These are phyloP conservation scores for Colletotrichum viniferum DNA, from an alignment of 2,329 filamentous ascomycete species.

Conservation along the genomic window DNA sequence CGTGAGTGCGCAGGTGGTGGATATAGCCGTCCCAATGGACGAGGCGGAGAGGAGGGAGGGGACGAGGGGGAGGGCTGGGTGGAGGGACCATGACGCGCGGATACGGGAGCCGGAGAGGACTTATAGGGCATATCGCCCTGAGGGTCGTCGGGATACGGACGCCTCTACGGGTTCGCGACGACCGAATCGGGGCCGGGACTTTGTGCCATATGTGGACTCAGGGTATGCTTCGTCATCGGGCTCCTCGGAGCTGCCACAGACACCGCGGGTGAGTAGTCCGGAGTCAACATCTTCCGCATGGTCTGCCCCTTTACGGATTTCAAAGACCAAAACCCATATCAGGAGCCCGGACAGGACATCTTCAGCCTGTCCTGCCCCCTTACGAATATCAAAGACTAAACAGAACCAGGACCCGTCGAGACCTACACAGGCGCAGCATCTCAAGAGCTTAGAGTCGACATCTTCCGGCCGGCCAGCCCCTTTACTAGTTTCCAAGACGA, in stretches of 20 bases:
- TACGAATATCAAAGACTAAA: not conserved
- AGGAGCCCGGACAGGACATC: not conserved
- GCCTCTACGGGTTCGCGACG: not conserved
- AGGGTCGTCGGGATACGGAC: not conserved
- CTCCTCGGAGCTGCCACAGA: not conserved
- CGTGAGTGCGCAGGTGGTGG: not conserved
- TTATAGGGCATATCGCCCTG: not conserved
- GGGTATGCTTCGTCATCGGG: too few species aligned
- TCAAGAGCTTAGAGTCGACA: not conserved
- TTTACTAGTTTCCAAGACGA: not conserved
- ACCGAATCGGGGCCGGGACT: not conserved
- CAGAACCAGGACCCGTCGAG: not conserved
- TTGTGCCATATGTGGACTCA: not conserved
- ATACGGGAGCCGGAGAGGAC: not conserved
- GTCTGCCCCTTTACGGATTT: not conserved
- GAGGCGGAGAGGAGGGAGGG: not conserved
- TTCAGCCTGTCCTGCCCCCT: not conserved
- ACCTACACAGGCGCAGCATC: not conserved
- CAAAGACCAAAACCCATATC: not conserved
- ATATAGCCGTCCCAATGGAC: not conserved
- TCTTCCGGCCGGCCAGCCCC: not conserved
- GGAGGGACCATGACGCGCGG: too few species aligned
- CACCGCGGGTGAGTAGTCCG: not conserved
- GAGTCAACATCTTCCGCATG: not conserved
- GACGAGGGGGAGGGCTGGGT: not conserved